A percentile compares a stretch with the other conserved stretches of the same genome.
Evolutionary conservation across 331 rosid genomes (phyloP).

Genomic region (Erythrophleum ivorense): DNA sequence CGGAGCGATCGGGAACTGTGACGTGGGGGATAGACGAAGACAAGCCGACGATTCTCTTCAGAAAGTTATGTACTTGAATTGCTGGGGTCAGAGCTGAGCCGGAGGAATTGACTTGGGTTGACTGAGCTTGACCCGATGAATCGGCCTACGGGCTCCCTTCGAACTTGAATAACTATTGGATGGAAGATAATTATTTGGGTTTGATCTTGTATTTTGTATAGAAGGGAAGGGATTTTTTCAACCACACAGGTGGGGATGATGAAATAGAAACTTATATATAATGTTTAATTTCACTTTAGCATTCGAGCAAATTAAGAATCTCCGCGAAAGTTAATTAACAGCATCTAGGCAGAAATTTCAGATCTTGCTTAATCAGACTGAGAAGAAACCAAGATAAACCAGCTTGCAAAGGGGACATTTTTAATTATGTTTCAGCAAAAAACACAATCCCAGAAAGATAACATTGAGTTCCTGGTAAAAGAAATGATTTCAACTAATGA

Average conservation of each 20-base stretch:
- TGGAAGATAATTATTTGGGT: constrained; percentile 1
- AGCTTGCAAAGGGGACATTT: neutral
- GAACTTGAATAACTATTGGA: neutral
- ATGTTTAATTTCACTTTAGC: neutral
- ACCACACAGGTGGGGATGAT: neutral
- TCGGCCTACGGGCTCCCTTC: neutral
- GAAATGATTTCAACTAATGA: neutral
- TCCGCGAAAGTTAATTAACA: neutral
- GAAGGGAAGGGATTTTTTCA: neutral
- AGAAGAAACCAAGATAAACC: neutral
- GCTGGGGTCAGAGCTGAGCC: constrained; percentile 88
- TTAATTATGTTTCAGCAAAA: neutral
- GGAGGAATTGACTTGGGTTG: neutral
- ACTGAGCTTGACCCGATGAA: neutral
- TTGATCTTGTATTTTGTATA: constrained; percentile 23
- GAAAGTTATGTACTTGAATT: constrained; percentile 87
- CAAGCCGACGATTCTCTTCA: constrained; percentile 80
- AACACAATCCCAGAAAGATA: neutral
- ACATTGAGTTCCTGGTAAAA: constrained; percentile 21
- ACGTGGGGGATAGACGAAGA: constrained; percentile 45
- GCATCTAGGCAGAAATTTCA: neutral
- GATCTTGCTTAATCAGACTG: neutral
- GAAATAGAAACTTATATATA: neutral
- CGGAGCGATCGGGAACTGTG: constrained; percentile 41
- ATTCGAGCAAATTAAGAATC: neutral